These are phyloP conservation scores for Halophytophthora polymorphica DNA, from an alignment of 352 stramenopile genomes.

Conservation along the genomic window DNA sequence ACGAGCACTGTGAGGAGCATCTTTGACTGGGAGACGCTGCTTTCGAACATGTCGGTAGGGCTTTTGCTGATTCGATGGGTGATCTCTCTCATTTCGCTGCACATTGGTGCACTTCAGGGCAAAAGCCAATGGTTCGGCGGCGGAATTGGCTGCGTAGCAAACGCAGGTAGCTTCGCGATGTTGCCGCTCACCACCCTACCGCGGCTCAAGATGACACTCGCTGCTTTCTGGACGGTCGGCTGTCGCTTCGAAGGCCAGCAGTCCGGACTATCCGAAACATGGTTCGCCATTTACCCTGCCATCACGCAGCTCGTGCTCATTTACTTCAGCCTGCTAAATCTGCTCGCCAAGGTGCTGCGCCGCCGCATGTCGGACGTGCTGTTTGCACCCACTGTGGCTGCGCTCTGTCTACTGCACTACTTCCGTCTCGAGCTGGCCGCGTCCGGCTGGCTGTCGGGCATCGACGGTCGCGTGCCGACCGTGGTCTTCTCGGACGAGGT, in stretches of 20 bases:
- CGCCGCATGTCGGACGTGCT: not conserved
- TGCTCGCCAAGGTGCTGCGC: slow-evolving; percentile 9
- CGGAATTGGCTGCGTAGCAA: slow-evolving; percentile 25
- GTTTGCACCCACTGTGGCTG: slow-evolving; percentile 3
- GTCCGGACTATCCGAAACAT: slow-evolving; percentile 18
- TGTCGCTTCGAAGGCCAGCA: slow-evolving; percentile 42
- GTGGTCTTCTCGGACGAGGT: slow-evolving; percentile 10
- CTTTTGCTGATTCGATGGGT: slow-evolving; percentile 32
- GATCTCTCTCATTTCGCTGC: slow-evolving; percentile 18
- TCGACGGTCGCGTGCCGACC: slow-evolving; percentile 12
- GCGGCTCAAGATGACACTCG: slow-evolving; percentile 27
- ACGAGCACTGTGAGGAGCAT: slow-evolving; percentile 4
- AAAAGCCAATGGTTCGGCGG: not conserved
- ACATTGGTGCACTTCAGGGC: slow-evolving; percentile 2
- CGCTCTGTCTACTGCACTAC: slow-evolving; percentile 9
- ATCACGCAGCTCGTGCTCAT: slow-evolving; percentile 22
- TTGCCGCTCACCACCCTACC: slow-evolving; percentile 29
- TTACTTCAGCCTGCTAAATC: slow-evolving; percentile 23
- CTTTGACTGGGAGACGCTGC: slow-evolving; percentile 28
- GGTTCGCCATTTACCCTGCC: slow-evolving; percentile 24
- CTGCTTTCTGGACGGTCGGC: slow-evolving; percentile 28
- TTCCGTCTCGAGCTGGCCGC: not conserved
- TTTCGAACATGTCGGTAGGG: slow-evolving; percentile 29
- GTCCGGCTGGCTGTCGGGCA: slow-evolving; percentile 8
- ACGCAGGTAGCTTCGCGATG: slow-evolving; percentile 20